phyloP scores from a whole-genome alignment of 192 early-diverging fungal genomes.

The Rhizophlyctis rosea region DNA sequence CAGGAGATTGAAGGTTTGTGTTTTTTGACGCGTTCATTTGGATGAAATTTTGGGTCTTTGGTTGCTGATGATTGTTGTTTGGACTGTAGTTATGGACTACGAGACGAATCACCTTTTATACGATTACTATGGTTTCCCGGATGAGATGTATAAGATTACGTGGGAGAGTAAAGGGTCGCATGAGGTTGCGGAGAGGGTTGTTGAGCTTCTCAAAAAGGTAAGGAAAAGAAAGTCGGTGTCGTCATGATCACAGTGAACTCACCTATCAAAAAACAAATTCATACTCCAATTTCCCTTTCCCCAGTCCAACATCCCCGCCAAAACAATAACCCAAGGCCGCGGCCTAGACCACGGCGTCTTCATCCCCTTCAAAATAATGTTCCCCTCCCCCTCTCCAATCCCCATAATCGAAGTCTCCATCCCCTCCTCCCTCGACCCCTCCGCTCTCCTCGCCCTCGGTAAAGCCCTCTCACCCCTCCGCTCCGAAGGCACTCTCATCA shows the following conservation, averaged over 20 bases:
- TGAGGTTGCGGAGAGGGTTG: conserved; percentile 37
- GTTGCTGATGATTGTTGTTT: not conserved
- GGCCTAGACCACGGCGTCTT: conserved; percentile 60
- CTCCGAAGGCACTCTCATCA: conserved; percentile 44
- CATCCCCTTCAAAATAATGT: conserved; percentile 42
- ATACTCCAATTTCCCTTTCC: not conserved
- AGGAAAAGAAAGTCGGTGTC: conserved; percentile 12
- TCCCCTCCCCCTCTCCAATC: conserved; percentile 23
- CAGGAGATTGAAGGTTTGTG: conserved; percentile 4
- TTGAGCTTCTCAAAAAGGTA: conserved; percentile 17
- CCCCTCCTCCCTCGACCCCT: conserved; percentile 29
- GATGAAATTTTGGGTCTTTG: not conserved
- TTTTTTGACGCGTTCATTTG: not conserved
- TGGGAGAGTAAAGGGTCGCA: conserved; percentile 42
- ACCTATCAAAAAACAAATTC: not conserved
- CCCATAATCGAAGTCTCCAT: conserved; percentile 48
- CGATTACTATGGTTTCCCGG: conserved; percentile 56
- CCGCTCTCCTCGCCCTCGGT: conserved; percentile 33
- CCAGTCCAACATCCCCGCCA: conserved; percentile 1
- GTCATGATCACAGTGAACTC: not conserved
- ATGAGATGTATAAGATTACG: conserved; percentile 40
- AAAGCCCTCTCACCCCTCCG: conserved; percentile 39
- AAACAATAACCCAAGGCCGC: conserved; percentile 6
- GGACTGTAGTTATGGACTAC: conserved; percentile 15
- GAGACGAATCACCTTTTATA: conserved; percentile 36